Evolutionary conservation across 73 alveolate species (phyloP).

Genomic region (Durusdinium trenchii): DNA sequence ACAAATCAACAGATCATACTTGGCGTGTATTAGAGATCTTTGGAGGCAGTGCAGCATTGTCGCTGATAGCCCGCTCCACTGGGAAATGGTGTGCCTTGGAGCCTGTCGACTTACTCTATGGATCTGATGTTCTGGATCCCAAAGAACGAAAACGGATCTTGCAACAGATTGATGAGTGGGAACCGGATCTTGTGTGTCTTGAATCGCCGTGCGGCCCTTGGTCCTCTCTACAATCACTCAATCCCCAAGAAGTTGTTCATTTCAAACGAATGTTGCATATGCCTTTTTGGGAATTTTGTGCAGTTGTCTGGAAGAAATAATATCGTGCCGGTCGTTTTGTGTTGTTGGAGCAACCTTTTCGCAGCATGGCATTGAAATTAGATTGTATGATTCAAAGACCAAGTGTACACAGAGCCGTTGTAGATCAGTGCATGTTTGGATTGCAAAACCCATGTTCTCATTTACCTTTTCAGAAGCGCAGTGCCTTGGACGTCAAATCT

Average conservation of each 20-base stretch:
- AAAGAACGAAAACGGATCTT: not conserved
- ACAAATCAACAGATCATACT: too few species aligned
- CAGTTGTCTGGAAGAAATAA: not conserved
- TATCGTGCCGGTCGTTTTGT: not conserved
- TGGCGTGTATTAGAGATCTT: not conserved
- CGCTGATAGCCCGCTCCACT: not conserved
- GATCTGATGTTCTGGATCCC: not conserved
- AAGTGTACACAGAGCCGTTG: not conserved
- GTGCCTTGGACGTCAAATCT: not conserved
- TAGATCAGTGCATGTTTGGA: not conserved
- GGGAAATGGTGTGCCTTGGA: not conserved
- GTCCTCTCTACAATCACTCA: not conserved
- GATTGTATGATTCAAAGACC: not conserved
- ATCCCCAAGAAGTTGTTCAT: not conserved
- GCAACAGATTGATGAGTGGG: not conserved
- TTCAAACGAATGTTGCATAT: not conserved
- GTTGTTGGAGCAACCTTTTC: constrained; percentile 6
- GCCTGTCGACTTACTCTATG: not conserved
- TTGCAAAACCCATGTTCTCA: not conserved
- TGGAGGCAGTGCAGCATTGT: not conserved
- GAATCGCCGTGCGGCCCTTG: constrained; percentile 33
- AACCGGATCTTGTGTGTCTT: not conserved
- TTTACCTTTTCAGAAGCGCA: not conserved
- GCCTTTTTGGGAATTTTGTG: not conserved
- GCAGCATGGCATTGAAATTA: not conserved